A percentile compares a stretch with the other conserved stretches of the same genome.
These are phyloP conservation scores for Aspergillus ochraceoroseus DNA, from an alignment of 2,329 filamentous ascomycete genomes.

Conservation along the genomic window DNA sequence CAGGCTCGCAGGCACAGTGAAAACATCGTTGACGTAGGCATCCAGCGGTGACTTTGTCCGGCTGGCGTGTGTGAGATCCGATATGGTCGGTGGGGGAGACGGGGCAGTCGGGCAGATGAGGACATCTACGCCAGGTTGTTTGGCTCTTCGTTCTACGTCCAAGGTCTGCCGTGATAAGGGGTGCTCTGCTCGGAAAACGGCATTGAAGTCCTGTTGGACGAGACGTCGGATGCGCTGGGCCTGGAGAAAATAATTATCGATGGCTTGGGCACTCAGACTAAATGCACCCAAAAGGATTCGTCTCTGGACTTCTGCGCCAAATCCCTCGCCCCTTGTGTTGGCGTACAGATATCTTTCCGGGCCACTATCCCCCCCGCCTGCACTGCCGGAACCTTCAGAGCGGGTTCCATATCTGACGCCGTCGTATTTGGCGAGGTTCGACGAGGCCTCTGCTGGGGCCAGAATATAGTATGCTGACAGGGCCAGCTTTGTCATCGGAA, in stretches of 20 bases:
- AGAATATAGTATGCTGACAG: conserved; percentile 93
- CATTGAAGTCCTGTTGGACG: conserved; percentile 81
- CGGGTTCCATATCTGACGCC: conserved; percentile 83
- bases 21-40: conserved; percentile 86
- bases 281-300: conserved; percentile 88
- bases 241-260: conserved; percentile 94
- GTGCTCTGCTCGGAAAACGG: conserved; percentile 65
- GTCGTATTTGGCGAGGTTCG: conserved; percentile 94
- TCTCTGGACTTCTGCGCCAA: conserved; percentile 79
- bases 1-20: conserved; percentile 90
- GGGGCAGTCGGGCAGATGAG: conserved; percentile 84
- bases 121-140: conserved; percentile 61
- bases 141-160: conserved; percentile 7
- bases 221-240: conserved; percentile 81
- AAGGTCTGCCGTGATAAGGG: conserved; percentile 49
- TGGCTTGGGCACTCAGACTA: conserved; percentile 80
- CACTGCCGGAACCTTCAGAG: conserved; percentile 45
- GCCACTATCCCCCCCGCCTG: conserved; percentile 53
- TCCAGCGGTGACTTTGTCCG: conserved; percentile 54
- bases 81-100: conserved; percentile 62
- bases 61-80: conserved; percentile 46
- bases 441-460: conserved; percentile 89
- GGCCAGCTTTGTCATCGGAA: conserved; percentile 78
- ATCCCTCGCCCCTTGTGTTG: conserved; percentile 64
- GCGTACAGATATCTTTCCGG: conserved; percentile 61